Percentiles rank a stretch among this genome's conserved stretches.
These are phyloP conservation scores for Spizellomyces sp. DNA, from an alignment of 192 early-diverging fungal genomes.

Conservation along the genomic window DNA sequence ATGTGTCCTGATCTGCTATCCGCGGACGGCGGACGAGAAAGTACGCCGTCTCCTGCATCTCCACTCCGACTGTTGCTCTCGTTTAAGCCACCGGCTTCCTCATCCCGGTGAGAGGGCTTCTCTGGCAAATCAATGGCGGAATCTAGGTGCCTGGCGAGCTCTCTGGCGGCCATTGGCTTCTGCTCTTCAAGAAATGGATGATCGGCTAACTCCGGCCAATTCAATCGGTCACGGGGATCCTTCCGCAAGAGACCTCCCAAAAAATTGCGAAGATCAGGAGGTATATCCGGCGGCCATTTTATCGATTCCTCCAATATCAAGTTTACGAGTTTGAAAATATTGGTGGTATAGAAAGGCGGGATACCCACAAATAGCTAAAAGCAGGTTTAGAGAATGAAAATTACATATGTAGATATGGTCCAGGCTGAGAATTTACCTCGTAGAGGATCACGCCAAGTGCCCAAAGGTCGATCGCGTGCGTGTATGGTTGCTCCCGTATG, in stretches of 20 bases:
- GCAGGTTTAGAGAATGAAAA: too few relatives aligned
- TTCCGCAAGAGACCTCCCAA: conserved; percentile 29
- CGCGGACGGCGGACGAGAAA: too few relatives aligned
- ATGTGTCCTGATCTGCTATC: too few relatives aligned
- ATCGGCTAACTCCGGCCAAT: conserved; percentile 30
- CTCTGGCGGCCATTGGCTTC: too few relatives aligned
- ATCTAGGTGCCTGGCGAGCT: background rate
- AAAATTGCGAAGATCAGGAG: background rate
- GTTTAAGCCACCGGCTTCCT: too few relatives aligned
- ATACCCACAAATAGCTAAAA: conserved; percentile 23
- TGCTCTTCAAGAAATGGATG: conserved; percentile 29
- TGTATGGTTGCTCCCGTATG: conserved; percentile 39
- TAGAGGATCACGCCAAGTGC: conserved; percentile 39
- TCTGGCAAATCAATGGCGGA: background rate
- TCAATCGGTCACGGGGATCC: conserved; percentile 17
- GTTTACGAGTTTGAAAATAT: conserved; percentile 45
- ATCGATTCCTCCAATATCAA: conserved; percentile 34
- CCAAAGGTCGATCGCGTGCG: conserved; percentile 41
- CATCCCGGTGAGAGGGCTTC: background rate
- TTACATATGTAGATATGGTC: background rate
- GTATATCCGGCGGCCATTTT: conserved; percentile 26
- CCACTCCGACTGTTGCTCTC: too few relatives aligned
- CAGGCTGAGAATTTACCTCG: conserved; percentile 10
- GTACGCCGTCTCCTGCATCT: too few relatives aligned
- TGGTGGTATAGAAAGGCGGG: conserved; percentile 44